Evolutionary conservation across 768 basidiomycete species (phyloP).

Genomic region (Coprinopsis marcescibilis): DNA sequence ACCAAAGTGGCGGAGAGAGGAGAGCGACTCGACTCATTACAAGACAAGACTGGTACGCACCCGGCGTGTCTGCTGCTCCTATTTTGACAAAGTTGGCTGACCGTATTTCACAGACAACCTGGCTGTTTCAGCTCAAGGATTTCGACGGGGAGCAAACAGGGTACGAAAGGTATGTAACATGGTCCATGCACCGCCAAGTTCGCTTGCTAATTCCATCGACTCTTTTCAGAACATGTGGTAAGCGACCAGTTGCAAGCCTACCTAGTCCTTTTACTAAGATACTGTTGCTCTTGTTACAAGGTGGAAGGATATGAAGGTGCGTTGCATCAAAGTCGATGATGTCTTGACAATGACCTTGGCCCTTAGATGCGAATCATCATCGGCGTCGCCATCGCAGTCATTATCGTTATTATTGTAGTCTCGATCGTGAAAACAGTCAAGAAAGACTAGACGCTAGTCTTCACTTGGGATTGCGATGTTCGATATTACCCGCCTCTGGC

Average conservation of each 20-base stretch:
- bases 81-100: not conserved
- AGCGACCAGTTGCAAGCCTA: too few species aligned
- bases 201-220: constrained; percentile 2
- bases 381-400: constrained; percentile 79
- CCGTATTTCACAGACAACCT: constrained; percentile 68
- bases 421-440: constrained; percentile 75
- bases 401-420: constrained; percentile 94
- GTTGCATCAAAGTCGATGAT: constrained; percentile 14
- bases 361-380: constrained; percentile 98
- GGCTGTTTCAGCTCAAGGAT: constrained; percentile 97
- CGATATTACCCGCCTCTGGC: constrained; percentile 2
- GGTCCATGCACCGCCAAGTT: constrained; percentile 1
- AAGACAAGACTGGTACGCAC: constrained; percentile 93
- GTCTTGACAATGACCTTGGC: too few species aligned
- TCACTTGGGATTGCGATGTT: not conserved
- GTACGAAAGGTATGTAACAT: constrained; percentile 80
- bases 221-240: constrained; percentile 81
- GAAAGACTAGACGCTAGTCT: not conserved
- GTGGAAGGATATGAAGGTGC: constrained; percentile 98
- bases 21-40: constrained; percentile 87
- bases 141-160: constrained; percentile 93
- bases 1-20: constrained; percentile 93
- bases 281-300: too few species aligned
- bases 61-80: not conserved
- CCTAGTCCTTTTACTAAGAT: too few species aligned